Conservation (phyloP, 2,329 filamentous ascomycete species). For the Neoscytalidium dimidiatum region DNA sequence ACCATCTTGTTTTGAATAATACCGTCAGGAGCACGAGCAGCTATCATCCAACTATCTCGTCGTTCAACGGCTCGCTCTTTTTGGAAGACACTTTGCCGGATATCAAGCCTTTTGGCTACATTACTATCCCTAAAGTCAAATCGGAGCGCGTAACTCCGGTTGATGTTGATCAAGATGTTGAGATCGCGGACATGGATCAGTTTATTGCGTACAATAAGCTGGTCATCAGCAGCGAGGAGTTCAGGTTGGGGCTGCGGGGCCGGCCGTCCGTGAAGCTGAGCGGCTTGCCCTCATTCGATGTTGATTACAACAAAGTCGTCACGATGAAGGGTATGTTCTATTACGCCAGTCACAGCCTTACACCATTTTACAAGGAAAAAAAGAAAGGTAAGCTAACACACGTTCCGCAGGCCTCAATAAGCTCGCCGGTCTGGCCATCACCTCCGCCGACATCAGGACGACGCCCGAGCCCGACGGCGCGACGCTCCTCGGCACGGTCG, state of each 20-base stretch:
- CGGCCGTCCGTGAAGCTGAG: conserved; percentile 54
- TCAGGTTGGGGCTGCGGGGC: conserved; percentile 54
- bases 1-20: conserved; percentile 52
- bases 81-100: conserved; percentile 42
- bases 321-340: conserved; percentile 56
- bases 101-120: conserved; percentile 43
- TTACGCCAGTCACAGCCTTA: neutral
- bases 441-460: conserved; percentile 30
- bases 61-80: conserved; percentile 55
- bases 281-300: conserved; percentile 49
- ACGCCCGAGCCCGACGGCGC: conserved; percentile 44
- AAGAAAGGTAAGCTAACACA: neutral
- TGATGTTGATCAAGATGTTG: conserved; percentile 46
- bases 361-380: neutral
- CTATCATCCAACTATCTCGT: conserved; percentile 57
- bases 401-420: conserved; percentile 51
- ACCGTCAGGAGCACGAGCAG: conserved; percentile 50
- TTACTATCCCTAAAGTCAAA: conserved; percentile 49
- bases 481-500: conserved; percentile 63
- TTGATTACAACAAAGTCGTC: conserved; percentile 59
- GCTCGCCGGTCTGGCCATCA: conserved; percentile 56
- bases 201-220: conserved; percentile 54
- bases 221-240: conserved; percentile 51
- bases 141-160: conserved; percentile 40
- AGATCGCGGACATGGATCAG: conserved; percentile 45